Evolutionary conservation across 768 basidiomycete species (phyloP).

Genomic region (Leccinum broughii): DNA sequence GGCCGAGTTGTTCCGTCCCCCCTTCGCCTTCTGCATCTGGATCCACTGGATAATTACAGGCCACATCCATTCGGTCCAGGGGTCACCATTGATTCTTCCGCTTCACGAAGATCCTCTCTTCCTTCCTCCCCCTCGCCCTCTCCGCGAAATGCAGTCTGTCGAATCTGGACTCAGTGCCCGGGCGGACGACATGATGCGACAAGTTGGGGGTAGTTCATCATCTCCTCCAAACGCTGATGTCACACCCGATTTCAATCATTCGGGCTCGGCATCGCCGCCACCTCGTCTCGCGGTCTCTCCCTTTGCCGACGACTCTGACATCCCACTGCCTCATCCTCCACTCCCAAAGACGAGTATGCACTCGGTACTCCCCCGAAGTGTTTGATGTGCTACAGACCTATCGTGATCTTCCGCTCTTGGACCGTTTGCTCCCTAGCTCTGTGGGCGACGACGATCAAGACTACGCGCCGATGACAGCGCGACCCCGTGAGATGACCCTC

Average conservation of each 20-base stretch:
- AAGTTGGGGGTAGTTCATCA: conserved; percentile 10
- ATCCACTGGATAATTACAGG: conserved; percentile 19
- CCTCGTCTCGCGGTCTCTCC: conserved; percentile 28
- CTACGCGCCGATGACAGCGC: too few relatives aligned
- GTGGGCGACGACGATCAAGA: conserved; percentile 53
- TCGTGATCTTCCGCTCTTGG: conserved; percentile 71
- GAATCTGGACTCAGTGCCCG: conserved; percentile 54
- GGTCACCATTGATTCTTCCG: conserved; percentile 61
- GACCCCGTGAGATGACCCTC: conserved; percentile 81
- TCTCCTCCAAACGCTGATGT: conserved; percentile 31
- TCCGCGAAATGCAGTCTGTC: conserved; percentile 69
- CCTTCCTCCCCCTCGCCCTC: conserved; percentile 17
- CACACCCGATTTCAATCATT: conserved; percentile 22
- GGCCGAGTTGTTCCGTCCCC: conserved; percentile 46
- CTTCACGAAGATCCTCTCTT: conserved; percentile 44
- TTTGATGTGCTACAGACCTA: conserved; percentile 84
- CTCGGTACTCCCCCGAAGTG: conserved; percentile 68
- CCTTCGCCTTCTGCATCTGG: too few relatives aligned
- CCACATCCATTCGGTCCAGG: conserved; percentile 61
- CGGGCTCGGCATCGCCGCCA: conserved; percentile 28
- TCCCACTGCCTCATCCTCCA: conserved; percentile 29
- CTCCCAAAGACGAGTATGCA: conserved; percentile 50
- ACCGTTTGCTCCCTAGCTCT: conserved; percentile 57
- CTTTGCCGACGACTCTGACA: conserved; percentile 31
- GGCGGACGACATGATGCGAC: conserved; percentile 42